These are phyloP conservation scores for Puccinia novopanici DNA, from an alignment of 1,284 basidiomycete species.

Conservation along the genomic window DNA sequence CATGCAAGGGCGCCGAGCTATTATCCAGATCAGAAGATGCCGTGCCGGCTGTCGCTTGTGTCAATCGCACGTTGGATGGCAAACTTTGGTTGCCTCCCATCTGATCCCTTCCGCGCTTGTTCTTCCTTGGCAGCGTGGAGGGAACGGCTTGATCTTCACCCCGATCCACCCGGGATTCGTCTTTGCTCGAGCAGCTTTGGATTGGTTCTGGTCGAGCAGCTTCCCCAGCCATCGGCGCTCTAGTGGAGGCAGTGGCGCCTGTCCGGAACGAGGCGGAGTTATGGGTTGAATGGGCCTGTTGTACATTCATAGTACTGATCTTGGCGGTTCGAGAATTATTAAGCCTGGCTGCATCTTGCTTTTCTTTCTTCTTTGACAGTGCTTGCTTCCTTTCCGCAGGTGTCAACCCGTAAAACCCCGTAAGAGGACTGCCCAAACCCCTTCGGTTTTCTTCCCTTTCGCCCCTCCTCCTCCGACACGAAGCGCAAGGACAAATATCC, in stretches of 20 bases:
- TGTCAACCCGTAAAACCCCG: constrained; percentile 25
- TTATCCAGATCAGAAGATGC: not conserved
- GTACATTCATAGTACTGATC: too few relatives aligned
- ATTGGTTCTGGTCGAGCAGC: not conserved
- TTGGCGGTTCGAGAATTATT: too few relatives aligned
- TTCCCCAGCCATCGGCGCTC: not conserved
- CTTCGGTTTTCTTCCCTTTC: constrained; percentile 36
- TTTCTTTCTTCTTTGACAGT: constrained; percentile 9
- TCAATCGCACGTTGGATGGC: not conserved
- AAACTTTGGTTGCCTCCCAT: not conserved
- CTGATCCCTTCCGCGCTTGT: not conserved
- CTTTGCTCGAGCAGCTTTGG: too few relatives aligned
- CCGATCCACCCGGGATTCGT: too few relatives aligned
- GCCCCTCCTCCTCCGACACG: constrained; percentile 40
- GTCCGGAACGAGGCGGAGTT: not conserved
- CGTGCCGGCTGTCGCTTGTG: not conserved
- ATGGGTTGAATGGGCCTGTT: too few relatives aligned
- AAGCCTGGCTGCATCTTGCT: constrained; percentile 9
- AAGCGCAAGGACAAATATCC: constrained; percentile 44
- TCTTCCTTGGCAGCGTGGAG: not conserved
- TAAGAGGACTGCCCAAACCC: constrained; percentile 19
- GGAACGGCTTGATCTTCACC: too few relatives aligned
- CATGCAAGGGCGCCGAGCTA: not conserved
- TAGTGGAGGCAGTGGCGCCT: not conserved
- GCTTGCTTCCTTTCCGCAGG: constrained; percentile 14